Conservation (phyloP, 148 eudicot species). For the Nepenthes mirabilis region DNA sequence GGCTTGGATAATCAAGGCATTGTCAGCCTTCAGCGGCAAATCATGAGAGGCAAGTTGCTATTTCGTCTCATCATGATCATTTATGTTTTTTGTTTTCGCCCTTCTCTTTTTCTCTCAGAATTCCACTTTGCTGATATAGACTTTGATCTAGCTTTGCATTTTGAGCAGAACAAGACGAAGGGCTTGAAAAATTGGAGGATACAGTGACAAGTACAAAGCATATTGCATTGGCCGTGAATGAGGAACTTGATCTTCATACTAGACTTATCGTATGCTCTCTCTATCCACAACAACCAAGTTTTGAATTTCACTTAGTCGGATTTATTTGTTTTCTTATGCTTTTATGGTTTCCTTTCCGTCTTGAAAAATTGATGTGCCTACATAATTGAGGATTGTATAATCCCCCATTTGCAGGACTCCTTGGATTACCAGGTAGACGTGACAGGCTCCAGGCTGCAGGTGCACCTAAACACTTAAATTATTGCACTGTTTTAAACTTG, state of each 20-base stretch:
- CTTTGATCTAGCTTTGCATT: slow-evolving; percentile 7
- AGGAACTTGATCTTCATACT: slow-evolving; percentile 80
- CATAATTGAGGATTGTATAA: not conserved
- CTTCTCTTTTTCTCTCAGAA: not conserved
- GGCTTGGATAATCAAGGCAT: slow-evolving; percentile 74
- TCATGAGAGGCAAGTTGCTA: slow-evolving; percentile 70
- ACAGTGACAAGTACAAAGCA: slow-evolving; percentile 83
- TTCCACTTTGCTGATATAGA: not conserved
- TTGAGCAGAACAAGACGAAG: slow-evolving; percentile 91
- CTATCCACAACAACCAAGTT: not conserved
- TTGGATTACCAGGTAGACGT: slow-evolving; percentile 78
- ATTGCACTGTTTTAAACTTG: not conserved
- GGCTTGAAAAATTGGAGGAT: slow-evolving; percentile 82
- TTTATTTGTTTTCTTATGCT: not conserved
- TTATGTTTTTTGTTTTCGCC: not conserved
- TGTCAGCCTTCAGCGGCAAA: slow-evolving; percentile 78
- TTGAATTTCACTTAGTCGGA: not conserved
- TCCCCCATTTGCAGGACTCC: slow-evolving; percentile 34
- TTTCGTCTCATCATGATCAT: not conserved
- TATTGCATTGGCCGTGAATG: slow-evolving; percentile 86
- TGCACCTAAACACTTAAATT: slow-evolving; percentile 6
- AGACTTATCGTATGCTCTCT: slow-evolving; percentile 58
- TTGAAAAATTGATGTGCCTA: not conserved
- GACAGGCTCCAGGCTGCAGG: slow-evolving; percentile 71
- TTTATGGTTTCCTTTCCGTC: not conserved